Percentiles rank a stretch among this genome's conserved stretches.
phyloP scores from a whole-genome alignment of 306 rosid species.

The Quercus engelmannii region DNA sequence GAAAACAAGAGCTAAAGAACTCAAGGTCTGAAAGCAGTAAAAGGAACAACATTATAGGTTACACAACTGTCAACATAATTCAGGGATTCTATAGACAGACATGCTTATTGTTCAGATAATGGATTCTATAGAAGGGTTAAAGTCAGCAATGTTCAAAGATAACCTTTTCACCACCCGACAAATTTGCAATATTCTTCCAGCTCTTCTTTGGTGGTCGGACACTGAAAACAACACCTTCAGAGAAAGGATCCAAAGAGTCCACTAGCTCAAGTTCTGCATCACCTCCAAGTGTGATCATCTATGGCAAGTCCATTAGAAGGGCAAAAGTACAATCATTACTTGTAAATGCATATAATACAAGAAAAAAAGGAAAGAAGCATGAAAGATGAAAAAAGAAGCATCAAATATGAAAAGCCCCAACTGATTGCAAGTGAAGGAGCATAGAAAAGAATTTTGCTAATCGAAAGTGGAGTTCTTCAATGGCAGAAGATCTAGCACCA shows the following conservation, averaged over 20 bases:
- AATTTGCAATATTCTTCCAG: constrained; percentile 97
- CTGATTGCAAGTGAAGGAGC: background rate
- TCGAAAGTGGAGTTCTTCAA: background rate
- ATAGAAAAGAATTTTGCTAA: background rate
- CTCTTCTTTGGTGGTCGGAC: constrained; percentile 97
- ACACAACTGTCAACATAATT: background rate
- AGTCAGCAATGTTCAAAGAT: background rate
- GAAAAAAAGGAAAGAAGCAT: background rate
- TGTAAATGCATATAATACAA: background rate
- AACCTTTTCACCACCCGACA: constrained; percentile 99
- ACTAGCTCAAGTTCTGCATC: constrained; percentile 97
- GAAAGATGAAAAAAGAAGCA: background rate
- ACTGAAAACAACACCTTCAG: constrained; percentile 96
- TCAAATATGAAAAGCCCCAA: background rate
- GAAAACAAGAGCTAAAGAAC: constrained; percentile 92
- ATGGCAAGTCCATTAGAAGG: constrained; percentile 2
- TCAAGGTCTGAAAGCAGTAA: constrained; percentile 68
- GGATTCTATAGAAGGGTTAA: background rate
- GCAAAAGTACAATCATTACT: background rate
- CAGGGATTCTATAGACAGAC: background rate
- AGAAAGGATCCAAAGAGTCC: constrained; percentile 94
- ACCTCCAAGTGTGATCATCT: constrained; percentile 99
- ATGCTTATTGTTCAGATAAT: constrained; percentile 4
- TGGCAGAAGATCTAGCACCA: background rate
- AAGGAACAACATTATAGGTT: constrained; percentile 1